phyloP scores from a whole-genome alignment of 1,284 basidiomycete genomes.

The Irpex sp. region DNA sequence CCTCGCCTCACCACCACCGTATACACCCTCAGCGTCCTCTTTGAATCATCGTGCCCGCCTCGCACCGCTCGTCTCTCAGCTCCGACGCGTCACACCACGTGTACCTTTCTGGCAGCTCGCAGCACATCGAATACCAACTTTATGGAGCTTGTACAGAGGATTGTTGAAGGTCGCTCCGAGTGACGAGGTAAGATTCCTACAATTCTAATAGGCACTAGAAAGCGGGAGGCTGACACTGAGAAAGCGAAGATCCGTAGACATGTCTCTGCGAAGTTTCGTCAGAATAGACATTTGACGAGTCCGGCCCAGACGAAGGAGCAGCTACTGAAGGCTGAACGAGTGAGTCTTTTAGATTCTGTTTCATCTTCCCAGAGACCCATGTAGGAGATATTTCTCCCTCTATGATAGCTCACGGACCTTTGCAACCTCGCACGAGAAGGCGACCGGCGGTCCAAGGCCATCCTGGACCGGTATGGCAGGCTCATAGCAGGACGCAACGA shows the following conservation, averaged over 20 bases:
- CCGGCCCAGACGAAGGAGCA: slow-evolving; percentile 32
- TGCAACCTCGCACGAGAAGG: slow-evolving; percentile 53
- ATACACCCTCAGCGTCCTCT: slow-evolving; percentile 26
- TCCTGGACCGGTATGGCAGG: slow-evolving; percentile 53
- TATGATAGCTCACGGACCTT: slow-evolving; percentile 58
- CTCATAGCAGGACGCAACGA: slow-evolving; percentile 49
- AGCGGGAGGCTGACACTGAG: background rate
- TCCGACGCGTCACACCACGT: slow-evolving; percentile 55
- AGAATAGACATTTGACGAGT: slow-evolving; percentile 38
- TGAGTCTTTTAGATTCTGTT: too few species aligned
- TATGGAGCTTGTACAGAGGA: slow-evolving; percentile 71
- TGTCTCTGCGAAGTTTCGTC: slow-evolving; percentile 51
- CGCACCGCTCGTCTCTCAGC: slow-evolving; percentile 47
- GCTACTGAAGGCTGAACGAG: slow-evolving; percentile 51
- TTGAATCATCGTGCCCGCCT: slow-evolving; percentile 50
- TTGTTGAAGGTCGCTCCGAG: slow-evolving; percentile 55
- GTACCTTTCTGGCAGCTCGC: slow-evolving; percentile 69
- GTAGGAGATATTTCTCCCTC: too few species aligned
- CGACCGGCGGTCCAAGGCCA: slow-evolving; percentile 39
- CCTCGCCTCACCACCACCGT: background rate
- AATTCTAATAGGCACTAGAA: background rate
- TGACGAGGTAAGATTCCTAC: slow-evolving; percentile 44
- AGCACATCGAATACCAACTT: slow-evolving; percentile 73
- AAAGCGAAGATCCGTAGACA: slow-evolving; percentile 50
- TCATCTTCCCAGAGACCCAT: too few species aligned